Base-by-base conservation (phyloP, 495 filamentous ascomycete species). In the Pseudomonodictys pantanalensis region DNA sequence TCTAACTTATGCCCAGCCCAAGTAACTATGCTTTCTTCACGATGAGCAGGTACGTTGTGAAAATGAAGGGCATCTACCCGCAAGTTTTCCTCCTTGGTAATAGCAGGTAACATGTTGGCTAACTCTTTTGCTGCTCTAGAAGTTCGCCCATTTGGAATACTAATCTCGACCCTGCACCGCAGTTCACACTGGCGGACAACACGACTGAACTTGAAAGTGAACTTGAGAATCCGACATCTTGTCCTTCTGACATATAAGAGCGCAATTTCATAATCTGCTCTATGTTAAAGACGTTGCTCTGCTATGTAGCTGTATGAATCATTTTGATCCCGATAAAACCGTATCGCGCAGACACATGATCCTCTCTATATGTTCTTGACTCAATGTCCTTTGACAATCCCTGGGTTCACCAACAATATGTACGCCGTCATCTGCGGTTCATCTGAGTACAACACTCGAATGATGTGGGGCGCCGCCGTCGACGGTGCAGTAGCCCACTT, bases 211-310 rank as follows among this genome's bases (percentile, higher is more conserved):
- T 45, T 45, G 41, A 45, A 45, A 45, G 41, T n/a, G n/a, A n/a
- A n/a, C n/a, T n/a, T n/a, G n/a, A n/a, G n/a, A n/a, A n/a, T 45
- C 41, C 18, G 18, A 45, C 18, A 45, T 45, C 41, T 45, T 45
- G 18, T 45, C 41, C 41, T 45, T 11, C 41, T 45, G 22, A 45
- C 10, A 45, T 45, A 45, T 45, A 45, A 45, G 41, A 45, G 41
- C 18, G 22, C n/a, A 38, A 38, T 38, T 38, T 8, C 32, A 38
- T n/a, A n/a, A n/a, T n/a, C n/a, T n/a, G n/a, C n/a, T n/a, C n/a
- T n/a, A n/a, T n/a, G n/a, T n/a, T n/a, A n/a, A n/a, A n/a, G n/a
- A n/a, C n/a, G n/a, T n/a, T n/a, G n/a, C n/a, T n/a, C n/a, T n/a
- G n/a, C n/a, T n/a, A n/a, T n/a, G n/a, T n/a, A n/a, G n/a, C n/a